These are phyloP conservation scores for Trichopus zeylanicus DNA, from an alignment of 116 monocot genomes.

Conservation along the genomic window DNA sequence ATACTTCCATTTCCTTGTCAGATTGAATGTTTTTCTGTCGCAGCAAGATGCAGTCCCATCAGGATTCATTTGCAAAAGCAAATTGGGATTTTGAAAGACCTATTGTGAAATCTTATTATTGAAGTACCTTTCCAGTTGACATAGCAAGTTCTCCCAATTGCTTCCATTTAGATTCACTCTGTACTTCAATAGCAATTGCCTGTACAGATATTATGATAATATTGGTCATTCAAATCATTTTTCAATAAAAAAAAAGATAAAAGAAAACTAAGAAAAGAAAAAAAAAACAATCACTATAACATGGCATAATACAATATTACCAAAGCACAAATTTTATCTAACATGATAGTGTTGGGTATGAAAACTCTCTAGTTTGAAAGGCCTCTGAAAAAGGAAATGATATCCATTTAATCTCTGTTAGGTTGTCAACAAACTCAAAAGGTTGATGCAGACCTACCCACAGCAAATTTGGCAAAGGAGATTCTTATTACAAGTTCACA, in stretches of 20 bases:
- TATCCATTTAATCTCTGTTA: neutral
- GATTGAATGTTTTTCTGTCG: neutral
- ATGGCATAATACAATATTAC: neutral
- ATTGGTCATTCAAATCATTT: conserved; percentile 1
- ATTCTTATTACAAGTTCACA: neutral
- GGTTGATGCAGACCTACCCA: neutral
- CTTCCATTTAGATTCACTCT: conserved; percentile 71
- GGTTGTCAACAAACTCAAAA: neutral
- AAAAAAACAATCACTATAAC: neutral
- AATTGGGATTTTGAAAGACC: neutral
- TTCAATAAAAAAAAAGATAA: too few species aligned
- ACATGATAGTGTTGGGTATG: neutral
- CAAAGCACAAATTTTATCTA: neutral
- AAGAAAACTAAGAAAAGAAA: neutral
- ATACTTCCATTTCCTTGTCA: neutral
- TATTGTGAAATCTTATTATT: neutral
- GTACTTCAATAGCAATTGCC: conserved; percentile 50
- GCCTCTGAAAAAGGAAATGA: neutral
- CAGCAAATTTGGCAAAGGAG: neutral
- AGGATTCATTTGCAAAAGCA: too few species aligned
- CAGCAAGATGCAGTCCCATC: too few species aligned
- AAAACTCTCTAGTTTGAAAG: neutral
- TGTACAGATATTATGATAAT: conserved; percentile 16
- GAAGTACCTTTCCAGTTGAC: conserved; percentile 50
- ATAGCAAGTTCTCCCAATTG: conserved; percentile 59